Percentiles rank a stretch among this genome's conserved stretches.
Evolutionary conservation across 768 basidiomycete species (phyloP).

Genomic region (Tephrocybe rancida): DNA sequence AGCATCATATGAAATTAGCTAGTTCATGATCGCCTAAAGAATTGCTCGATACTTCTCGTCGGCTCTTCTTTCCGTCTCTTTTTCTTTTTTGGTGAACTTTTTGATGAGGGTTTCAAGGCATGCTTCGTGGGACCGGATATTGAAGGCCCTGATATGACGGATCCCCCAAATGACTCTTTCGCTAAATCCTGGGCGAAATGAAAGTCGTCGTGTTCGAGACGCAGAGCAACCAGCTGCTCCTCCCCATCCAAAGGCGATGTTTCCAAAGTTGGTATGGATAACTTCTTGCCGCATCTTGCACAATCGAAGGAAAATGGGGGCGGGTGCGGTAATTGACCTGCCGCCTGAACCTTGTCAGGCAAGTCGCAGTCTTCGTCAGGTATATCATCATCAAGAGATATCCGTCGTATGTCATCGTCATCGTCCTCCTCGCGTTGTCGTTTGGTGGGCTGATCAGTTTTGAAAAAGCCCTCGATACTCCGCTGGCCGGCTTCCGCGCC

Average conservation of each 20-base stretch:
- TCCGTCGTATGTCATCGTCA: constrained; percentile 8
- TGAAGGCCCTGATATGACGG: constrained; percentile 16
- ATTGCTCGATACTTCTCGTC: constrained; percentile 19
- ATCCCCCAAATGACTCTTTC: constrained; percentile 34
- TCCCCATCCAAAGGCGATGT: constrained; percentile 31
- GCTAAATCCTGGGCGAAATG: constrained; percentile 85
- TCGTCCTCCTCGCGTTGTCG: constrained; percentile 37
- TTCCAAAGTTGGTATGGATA: constrained; percentile 30
- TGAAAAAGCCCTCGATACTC: constrained; percentile 88
- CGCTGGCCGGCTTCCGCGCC: constrained; percentile 76
- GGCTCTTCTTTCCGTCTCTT: constrained; percentile 17
- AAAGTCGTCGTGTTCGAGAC: constrained; percentile 84
- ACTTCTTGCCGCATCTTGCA: constrained; percentile 53
- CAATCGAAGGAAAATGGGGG: constrained; percentile 50
- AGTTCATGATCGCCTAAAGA: constrained; percentile 16
- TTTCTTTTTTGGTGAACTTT: constrained; percentile 17
- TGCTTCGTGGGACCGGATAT: not conserved
- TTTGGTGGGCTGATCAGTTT: constrained; percentile 37
- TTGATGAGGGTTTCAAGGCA: constrained; percentile 9
- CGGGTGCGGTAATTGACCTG: constrained; percentile 3
- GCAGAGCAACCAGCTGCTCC: constrained; percentile 42
- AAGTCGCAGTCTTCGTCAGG: constrained; percentile 1
- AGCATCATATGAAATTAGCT: not conserved
- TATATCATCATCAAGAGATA: constrained; percentile 3
- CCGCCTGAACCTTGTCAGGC: not conserved